These are phyloP conservation scores for Salinomyces thailandicus DNA, from an alignment of 2,329 filamentous ascomycete species.

Conservation along the genomic window DNA sequence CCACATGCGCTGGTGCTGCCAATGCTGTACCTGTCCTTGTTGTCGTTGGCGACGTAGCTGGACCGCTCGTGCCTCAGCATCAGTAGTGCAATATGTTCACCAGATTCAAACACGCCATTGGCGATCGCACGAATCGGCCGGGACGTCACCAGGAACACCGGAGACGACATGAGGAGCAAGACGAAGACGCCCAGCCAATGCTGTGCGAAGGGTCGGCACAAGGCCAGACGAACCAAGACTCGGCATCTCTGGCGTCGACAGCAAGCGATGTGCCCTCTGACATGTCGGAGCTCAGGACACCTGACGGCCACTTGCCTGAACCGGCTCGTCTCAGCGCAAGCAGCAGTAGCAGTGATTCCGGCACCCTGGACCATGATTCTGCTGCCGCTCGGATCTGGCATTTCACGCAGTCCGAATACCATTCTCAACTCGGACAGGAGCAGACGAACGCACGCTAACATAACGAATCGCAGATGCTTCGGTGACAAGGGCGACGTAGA, in stretches of 20 bases:
- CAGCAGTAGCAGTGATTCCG: too few relatives aligned
- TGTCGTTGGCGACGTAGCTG: neutral
- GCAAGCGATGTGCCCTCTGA: neutral
- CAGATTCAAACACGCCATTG: constrained; percentile 10
- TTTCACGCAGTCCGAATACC: too few relatives aligned
- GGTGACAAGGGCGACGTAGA: constrained; percentile 99
- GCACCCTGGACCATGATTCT: too few relatives aligned
- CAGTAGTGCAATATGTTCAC: constrained; percentile 18
- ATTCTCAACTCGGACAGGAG: neutral
- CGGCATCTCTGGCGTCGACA: neutral
- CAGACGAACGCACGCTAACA: constrained; percentile 1
- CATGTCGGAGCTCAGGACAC: neutral
- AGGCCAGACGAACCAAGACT: neutral
- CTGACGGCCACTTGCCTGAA: too few relatives aligned
- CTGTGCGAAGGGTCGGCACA: neutral
- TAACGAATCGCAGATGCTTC: constrained; percentile 64
- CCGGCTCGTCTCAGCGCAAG: too few relatives aligned
- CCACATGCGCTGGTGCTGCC: neutral
- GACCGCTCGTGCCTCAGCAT: constrained; percentile 4
- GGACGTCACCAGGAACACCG: constrained; percentile 1
- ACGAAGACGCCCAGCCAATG: constrained; percentile 1
- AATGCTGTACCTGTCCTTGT: neutral
- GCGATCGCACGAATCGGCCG: constrained; percentile 17
- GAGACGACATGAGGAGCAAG: constrained; percentile 2
- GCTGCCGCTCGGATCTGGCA: too few relatives aligned